phyloP scores from a whole-genome alignment of 345 rosid genomes.

The Populus euphratica region DNA sequence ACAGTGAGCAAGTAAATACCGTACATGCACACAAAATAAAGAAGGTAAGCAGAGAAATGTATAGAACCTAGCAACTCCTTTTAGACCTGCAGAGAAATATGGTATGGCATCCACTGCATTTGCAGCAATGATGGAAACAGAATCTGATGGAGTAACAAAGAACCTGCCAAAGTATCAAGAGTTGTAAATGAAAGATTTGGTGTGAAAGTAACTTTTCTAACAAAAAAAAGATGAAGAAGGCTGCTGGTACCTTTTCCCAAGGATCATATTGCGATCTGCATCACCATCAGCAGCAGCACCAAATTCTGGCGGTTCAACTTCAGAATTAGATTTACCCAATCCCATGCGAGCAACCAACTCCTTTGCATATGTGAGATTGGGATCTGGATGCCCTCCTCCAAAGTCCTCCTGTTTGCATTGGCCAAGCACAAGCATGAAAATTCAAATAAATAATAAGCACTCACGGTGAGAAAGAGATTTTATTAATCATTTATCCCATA shows the following conservation, averaged over 20 bases:
- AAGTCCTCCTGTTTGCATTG: conserved; percentile 76
- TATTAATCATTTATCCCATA: neutral
- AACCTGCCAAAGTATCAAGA: conserved; percentile 47
- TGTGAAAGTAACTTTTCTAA: neutral
- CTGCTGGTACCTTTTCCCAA: conserved; percentile 76
- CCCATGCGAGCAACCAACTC: conserved; percentile 96
- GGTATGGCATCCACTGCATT: conserved; percentile 91
- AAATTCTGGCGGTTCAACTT: conserved; percentile 88
- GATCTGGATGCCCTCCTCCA: conserved; percentile 99
- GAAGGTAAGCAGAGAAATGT: conserved; percentile 7
- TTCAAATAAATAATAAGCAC: conserved; percentile 4
- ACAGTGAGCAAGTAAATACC: neutral
- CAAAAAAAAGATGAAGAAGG: neutral
- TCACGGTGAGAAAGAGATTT: neutral
- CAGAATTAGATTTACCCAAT: conserved; percentile 65
- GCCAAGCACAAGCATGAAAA: conserved; percentile 6
- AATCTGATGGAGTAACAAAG: conserved; percentile 98
- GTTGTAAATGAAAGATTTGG: conserved; percentile 6
- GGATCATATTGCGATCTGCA: conserved; percentile 99
- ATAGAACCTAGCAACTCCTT: conserved; percentile 95
- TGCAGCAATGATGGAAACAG: conserved; percentile 97
- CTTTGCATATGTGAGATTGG: conserved; percentile 96
- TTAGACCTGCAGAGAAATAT: conserved; percentile 85
- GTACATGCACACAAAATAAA: neutral
- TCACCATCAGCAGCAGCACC: conserved; percentile 99